phyloP scores from a whole-genome alignment of 1,284 basidiomycete species.

The Ganoderma lingzhi region DNA sequence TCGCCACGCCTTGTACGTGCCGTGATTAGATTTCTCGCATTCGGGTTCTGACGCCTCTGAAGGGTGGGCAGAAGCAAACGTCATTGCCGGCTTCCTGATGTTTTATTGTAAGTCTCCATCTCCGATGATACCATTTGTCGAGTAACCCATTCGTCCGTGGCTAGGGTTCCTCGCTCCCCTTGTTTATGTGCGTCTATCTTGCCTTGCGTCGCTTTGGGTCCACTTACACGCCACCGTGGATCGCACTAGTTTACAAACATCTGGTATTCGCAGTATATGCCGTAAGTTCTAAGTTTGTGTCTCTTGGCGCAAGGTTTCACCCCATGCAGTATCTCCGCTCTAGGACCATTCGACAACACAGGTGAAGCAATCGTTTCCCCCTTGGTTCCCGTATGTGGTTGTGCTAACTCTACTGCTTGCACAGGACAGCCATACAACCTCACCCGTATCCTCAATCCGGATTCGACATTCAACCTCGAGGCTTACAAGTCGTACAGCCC shows the following conservation, averaged over 20 bases:
- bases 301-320: background rate
- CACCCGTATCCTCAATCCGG: conserved; percentile 63
- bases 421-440: conserved; percentile 67
- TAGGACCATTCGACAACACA: conserved; percentile 66
- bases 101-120: conserved; percentile 62
- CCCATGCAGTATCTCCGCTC: conserved; percentile 55
- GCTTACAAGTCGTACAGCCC: conserved; percentile 87
- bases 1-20: conserved; percentile 44
- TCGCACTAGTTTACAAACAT: conserved; percentile 58
- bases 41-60: background rate
- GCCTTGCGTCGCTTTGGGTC: background rate
- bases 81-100: conserved; percentile 80
- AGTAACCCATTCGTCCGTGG: background rate
- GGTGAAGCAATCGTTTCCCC: conserved; percentile 46
- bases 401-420: background rate
- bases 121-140: background rate
- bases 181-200: conserved; percentile 50
- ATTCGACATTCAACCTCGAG: conserved; percentile 64
- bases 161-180: conserved; percentile 73
- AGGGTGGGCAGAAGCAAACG: conserved; percentile 83
- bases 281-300: conserved; percentile 29
- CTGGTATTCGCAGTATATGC: conserved; percentile 65
- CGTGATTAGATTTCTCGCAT: background rate
- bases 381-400: background rate
- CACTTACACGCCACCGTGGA: background rate